phyloP scores from a whole-genome alignment of 305 asterid genomes.

The Caryopteris hybrid region DNA sequence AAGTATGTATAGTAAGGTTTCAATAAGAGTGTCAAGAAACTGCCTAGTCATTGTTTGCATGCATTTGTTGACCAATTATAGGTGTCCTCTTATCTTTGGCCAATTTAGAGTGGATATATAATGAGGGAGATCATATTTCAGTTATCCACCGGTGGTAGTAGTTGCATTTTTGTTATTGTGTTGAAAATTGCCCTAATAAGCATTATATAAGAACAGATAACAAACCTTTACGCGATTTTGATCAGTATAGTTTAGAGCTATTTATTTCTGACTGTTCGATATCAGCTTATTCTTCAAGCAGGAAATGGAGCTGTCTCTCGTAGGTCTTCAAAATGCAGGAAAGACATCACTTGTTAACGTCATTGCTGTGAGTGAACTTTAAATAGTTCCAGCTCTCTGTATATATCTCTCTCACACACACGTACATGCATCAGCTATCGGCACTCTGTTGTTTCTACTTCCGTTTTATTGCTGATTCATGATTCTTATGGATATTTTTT shows the following conservation, averaged over 20 bases:
- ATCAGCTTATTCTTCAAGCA: conserved; percentile 88
- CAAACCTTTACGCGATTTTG: background rate
- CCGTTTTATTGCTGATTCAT: background rate
- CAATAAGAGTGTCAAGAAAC: background rate
- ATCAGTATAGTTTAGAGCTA: background rate
- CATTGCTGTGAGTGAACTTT: conserved; percentile 63
- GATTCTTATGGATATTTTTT: conserved; percentile 20
- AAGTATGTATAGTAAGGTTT: background rate
- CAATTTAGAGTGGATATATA: background rate
- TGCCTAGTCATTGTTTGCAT: background rate
- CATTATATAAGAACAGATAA: background rate
- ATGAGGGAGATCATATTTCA: background rate
- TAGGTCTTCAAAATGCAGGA: conserved; percentile 91
- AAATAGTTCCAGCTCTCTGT: background rate
- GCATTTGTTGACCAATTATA: background rate
- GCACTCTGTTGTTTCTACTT: background rate
- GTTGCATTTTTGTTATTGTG: background rate
- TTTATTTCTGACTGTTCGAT: conserved; percentile 14
- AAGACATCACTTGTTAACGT: conserved; percentile 89
- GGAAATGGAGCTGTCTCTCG: conserved; percentile 91
- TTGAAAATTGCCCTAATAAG: background rate
- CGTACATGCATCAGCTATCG: background rate
- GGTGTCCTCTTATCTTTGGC: background rate
- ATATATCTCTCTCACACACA: background rate
- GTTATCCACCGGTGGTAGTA: background rate